Evolutionary conservation across 2,329 filamentous ascomycete genomes (phyloP), one percentile per base, ranked within the genome.

Genomic region (Claviceps capensis): DNA sequence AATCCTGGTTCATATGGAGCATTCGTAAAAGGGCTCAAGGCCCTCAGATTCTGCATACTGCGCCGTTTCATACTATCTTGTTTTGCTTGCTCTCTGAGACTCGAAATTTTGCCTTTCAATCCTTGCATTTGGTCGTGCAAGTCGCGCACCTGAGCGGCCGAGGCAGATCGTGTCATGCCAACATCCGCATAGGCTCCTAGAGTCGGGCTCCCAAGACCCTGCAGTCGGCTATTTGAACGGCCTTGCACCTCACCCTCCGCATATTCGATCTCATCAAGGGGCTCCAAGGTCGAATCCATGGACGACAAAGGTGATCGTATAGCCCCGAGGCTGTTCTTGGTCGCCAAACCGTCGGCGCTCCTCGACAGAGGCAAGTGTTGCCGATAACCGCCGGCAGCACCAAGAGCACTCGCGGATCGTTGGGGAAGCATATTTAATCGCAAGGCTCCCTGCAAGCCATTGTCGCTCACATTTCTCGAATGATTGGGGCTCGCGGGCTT

Each of bases 51-150:
- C 59, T 88, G 83, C 50, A 90, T 66, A 64, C 87, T 95, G 52
- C 83, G 79, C 49, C 89, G 78, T 61, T 86, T 83, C 60, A 94
- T 67, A 59, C 79, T 88, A 59, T 95, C 89, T 53, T 85, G 86
- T 19, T 85, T 79, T 0, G 87, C 85, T 59, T 88, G 83, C 56
- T 89, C 82, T 59, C 86, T 85, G 43, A 95, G 67, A 16, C 75
- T 85, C 1, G 88, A 90, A 38, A 95, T 89, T 61, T 88, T 88
- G 54, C 86, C 87, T 62, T 89, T 90, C 47, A 95, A 73, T 50
- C 86, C 88, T 52, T 85, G 82, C 78, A 95, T 87, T 64, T 95
- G 88, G 57, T 88, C 84, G 54, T 88, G 87, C 44, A 95, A 72
- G 49, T 79, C 78, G 8, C 83, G 81, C 62, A 87, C 81, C 61